phyloP scores from a whole-genome alignment of 1,284 basidiomycete genomes.

The Trichosporon ovoides region DNA sequence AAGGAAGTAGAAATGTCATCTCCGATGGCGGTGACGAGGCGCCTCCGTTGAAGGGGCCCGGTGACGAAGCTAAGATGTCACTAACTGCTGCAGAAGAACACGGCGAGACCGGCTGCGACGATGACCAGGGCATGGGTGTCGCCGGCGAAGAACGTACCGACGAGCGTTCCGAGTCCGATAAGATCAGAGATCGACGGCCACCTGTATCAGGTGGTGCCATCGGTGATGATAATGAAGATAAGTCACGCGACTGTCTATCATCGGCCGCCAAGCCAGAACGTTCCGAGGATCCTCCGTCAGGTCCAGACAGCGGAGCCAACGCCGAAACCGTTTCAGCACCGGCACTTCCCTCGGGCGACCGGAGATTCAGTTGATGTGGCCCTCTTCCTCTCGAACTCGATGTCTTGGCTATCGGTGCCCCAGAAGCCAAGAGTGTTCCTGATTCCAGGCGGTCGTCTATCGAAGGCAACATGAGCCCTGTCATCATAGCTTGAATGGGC shows the following conservation, averaged over 20 bases:
- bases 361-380: no score
- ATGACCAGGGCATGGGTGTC: neutral
- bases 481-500: neutral
- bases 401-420: no score
- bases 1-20: conserved; percentile 3
- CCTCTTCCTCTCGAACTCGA: no score
- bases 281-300: no score
- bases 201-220: neutral
- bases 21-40: neutral
- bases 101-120: neutral
- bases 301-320: neutral
- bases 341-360: no score
- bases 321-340: no score
- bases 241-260: neutral
- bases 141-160: neutral
- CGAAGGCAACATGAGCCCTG: neutral
- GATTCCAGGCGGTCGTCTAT: neutral
- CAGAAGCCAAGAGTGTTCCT: neutral
- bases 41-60: neutral
- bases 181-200: neutral
- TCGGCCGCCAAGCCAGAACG: neutral
- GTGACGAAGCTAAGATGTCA: neutral
- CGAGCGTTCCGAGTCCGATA: conserved; percentile 1
- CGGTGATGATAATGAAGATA: neutral
- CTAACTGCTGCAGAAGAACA: conserved; percentile 6